Base-by-base conservation (phyloP, 2,329 filamentous ascomycete species). In the Tympanopsis confertula region DNA sequence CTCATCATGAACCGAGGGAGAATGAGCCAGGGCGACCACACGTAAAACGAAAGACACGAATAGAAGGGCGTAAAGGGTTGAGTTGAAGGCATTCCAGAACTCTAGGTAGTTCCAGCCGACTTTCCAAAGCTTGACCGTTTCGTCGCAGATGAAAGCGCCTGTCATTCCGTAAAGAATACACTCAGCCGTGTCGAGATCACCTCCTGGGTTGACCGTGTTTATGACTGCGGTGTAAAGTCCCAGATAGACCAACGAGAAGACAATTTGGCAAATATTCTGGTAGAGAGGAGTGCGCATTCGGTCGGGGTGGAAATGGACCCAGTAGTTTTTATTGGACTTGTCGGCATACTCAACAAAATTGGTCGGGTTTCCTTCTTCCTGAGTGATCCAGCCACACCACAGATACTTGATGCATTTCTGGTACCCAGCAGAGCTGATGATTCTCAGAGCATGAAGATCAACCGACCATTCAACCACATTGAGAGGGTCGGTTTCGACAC, bases 71-170 rank as follows among this genome's bases (percentile, higher is more conserved):
- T 82, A 82, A 1, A 82, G 63, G 0, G 71, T 76, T 22, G 65
- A 65, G 55, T 82, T 82, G 63, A 82, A 82, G 30, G 74, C 69
- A 47, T 82, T 82, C 77, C 78, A 82, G 51, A 82, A 82, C 15
- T 71, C 68, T 39, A 82, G 64, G 50, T 81, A 82, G 50, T 68
- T 74, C 29, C 71, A 59, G 7, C 78, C 78, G 20, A 82, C 68
- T 48, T 82, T 82, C 67, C 74, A 79, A 49, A 82, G 70, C 48
- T 82, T 82, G 44, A 65, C 55, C 1, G 63, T 42, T 47, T 82
- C 78, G 45, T 82, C 78, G 46, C 69, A 75, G 20, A 81, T 68
- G 52, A 80, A 82, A 19, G 74, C 75, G 2, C 76, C 52, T 0
- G 78, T 82, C 64, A 82, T 80, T 42, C 78, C 49, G 48, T 82